Evolutionary conservation across 2,329 filamentous ascomycete genomes (phyloP), one percentile per base, ranked within the genome.

Genomic region (Trichoderma sp.): DNA sequence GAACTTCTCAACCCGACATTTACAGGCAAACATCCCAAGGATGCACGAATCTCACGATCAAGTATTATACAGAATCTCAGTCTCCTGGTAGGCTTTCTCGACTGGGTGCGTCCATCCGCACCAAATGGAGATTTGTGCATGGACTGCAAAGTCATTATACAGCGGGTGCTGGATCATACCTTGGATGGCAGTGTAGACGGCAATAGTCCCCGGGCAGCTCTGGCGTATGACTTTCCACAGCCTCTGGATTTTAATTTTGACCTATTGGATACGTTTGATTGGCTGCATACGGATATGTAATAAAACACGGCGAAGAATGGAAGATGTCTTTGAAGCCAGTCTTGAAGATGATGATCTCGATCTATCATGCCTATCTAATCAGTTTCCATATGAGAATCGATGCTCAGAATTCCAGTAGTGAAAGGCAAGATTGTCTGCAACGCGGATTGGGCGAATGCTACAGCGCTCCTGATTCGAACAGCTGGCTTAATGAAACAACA

Each of bases 11-110:
- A 83, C 36, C 84, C 84, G 15, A 83, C 82, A 0, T 77, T 81
- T n/a, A 75, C 75, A 39, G 77, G 79, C 61, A 75, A 79, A 3
- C 79, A 82, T 26, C 80, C 78, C 2, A 76, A 76, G n/a, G 77
- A 79, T 47, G 73, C 79, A 9, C 76, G 77, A 15, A 78, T 87
- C 14, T 85, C 82, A 4, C 81, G 84, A 0, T 86, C 85, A 0
- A 82, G 81, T 51, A 85, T 87, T 7, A 83, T 87, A 36, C 85
- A 87, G 72, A 85, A 87, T 70, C 80, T 88, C 3, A 86, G 84
- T 70, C 82, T 87, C 1, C 78, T 88, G 0, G 81, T 86, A 4
- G 85, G 84, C 0, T 87, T 87, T 70, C 79, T 87, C 12, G 84
- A 86, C 68, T 87, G 86, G 86, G 80, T 87, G 0, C 80, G 81